Conservation (phyloP, 306 rosid species). For the Pyrus bretschneideri region DNA sequence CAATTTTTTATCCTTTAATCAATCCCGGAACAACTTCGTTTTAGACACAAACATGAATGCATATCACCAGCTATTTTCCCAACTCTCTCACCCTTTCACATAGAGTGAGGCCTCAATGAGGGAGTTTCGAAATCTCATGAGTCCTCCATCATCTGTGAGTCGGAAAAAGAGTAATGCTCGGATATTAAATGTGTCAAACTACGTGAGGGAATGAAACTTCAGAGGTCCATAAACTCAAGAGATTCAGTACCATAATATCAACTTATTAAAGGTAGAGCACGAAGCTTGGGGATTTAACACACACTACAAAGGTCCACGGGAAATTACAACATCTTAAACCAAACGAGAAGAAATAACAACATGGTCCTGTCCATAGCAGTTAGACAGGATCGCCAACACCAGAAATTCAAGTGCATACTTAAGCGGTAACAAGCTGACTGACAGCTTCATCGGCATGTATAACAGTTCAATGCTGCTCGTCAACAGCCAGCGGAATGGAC, state of each 20-base stretch:
- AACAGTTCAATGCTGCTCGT: slow-evolving; percentile 11
- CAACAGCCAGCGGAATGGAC: slow-evolving; percentile 12
- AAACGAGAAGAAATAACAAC: neutral
- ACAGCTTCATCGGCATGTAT: neutral
- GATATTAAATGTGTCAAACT: neutral
- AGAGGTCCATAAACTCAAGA: neutral
- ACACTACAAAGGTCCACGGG: neutral
- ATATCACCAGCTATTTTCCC: no score
- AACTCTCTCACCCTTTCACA: no score
- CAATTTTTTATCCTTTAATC: no score
- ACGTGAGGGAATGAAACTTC: neutral
- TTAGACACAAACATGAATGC: neutral
- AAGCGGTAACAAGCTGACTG: neutral
- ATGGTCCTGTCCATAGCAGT: neutral
- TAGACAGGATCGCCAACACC: neutral
- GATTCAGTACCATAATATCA: neutral
- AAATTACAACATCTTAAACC: neutral
- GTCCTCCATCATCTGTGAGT: no score
- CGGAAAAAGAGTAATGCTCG: no score
- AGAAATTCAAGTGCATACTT: neutral
- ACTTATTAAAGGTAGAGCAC: neutral
- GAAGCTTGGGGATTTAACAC: neutral
- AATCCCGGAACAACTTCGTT: no score
- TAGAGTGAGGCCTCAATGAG: no score
- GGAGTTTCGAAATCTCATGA: no score